These are phyloP conservation scores for Pseudocercospora musae DNA, from an alignment of 2,329 filamentous ascomycete genomes.

Conservation along the genomic window DNA sequence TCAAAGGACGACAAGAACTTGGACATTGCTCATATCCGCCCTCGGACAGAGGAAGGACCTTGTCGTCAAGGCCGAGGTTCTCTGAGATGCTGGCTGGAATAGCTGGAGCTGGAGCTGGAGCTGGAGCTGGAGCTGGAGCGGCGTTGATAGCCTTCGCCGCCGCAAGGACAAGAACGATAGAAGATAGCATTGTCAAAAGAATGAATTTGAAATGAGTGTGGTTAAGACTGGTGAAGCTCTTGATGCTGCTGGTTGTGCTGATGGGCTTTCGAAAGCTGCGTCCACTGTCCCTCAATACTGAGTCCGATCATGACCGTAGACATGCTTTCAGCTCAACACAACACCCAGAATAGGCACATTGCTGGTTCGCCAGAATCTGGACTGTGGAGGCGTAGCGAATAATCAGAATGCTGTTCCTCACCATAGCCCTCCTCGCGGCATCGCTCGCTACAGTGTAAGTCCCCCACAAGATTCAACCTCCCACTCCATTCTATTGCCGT, in stretches of 20 bases:
- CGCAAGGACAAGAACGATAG: slow-evolving; percentile 3
- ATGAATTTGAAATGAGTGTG: not conserved
- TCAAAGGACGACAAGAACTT: not conserved
- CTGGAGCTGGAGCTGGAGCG: not conserved
- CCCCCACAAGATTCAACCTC: not conserved
- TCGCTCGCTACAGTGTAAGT: slow-evolving; percentile 6
- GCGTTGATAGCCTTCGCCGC: slow-evolving; percentile 6
- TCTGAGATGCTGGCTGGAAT: not conserved
- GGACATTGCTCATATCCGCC: not conserved
- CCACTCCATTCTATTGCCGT: not conserved
- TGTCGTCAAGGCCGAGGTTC: not conserved
- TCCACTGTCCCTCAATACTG: not conserved
- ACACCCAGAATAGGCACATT: not conserved
- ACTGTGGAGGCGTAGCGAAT: not conserved
- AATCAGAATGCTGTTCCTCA: not conserved
- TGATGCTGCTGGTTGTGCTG: not conserved
- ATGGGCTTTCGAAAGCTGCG: not conserved
- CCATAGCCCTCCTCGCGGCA: not conserved
- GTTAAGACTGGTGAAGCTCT: not conserved
- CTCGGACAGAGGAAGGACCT: not conserved
- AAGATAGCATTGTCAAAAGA: slow-evolving; percentile 6
- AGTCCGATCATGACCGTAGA: not conserved
- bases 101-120: no score
- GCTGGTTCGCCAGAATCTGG: not conserved
- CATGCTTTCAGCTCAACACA: not conserved